Evolutionary conservation across 2,329 filamentous ascomycete species (phyloP).

Genomic region (Ophiostoma sp.): DNA sequence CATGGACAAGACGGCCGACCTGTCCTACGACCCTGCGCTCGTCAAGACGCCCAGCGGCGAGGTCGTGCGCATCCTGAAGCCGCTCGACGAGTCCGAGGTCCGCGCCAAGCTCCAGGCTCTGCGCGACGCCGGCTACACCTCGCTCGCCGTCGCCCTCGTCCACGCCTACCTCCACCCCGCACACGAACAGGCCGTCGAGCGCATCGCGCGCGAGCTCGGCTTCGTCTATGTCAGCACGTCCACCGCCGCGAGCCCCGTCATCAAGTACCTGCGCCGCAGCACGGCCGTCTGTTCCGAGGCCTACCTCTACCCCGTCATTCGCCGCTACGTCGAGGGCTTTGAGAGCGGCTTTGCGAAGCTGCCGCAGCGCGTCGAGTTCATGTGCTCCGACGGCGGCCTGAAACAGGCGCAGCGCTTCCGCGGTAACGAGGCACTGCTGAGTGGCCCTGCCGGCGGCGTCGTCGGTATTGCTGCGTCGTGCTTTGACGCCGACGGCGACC

Average conservation of each 20-base stretch:
- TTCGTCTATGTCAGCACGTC: slow-evolving; percentile 15
- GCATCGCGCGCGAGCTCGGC: slow-evolving; percentile 22
- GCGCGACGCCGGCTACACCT: slow-evolving; percentile 52
- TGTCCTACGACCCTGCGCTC: slow-evolving; percentile 32
- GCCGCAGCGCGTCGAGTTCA: slow-evolving; percentile 61
- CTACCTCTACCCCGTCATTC: slow-evolving; percentile 66
- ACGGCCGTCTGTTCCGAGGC: slow-evolving; percentile 68
- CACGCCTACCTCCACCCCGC: slow-evolving; percentile 26
- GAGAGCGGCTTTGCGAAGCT: slow-evolving; percentile 49
- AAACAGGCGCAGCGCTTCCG: slow-evolving; percentile 26
- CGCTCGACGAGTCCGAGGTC: slow-evolving; percentile 50
- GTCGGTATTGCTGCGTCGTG: slow-evolving; percentile 67
- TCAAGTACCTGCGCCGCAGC: slow-evolving; percentile 64
- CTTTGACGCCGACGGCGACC: slow-evolving; percentile 59
- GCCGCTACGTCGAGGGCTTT: slow-evolving; percentile 64
- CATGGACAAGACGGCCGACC: slow-evolving; percentile 15
- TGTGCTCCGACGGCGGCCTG: slow-evolving; percentile 57
- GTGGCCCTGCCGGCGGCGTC: slow-evolving; percentile 64
- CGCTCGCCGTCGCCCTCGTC: slow-evolving; percentile 36
- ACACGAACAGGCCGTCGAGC: slow-evolving; percentile 24
- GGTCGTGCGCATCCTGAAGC: slow-evolving; percentile 39
- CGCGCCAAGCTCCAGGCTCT: slow-evolving; percentile 53
- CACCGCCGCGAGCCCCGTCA: slow-evolving; percentile 36
- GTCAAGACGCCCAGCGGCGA: slow-evolving; percentile 51
- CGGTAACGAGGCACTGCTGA: slow-evolving; percentile 54